Conservation (phyloP, 495 filamentous ascomycete genomes). For the Neohortaea acidophila region DNA sequence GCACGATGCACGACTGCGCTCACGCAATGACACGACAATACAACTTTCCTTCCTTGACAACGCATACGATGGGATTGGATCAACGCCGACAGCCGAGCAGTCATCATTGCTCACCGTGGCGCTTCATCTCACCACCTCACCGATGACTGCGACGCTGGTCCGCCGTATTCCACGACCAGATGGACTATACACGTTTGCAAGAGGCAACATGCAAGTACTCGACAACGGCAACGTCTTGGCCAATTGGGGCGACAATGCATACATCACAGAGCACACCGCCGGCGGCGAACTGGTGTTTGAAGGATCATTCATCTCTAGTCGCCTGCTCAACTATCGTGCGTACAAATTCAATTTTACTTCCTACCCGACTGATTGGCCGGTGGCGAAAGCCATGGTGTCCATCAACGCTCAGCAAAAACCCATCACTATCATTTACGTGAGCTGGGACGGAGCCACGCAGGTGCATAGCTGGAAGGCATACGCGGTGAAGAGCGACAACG, state of each 20-base stretch:
- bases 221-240: slow-evolving; percentile 1
- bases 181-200: not conserved
- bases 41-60: too few relatives aligned
- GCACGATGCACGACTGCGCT: slow-evolving; percentile 13
- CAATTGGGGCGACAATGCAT: not conserved
- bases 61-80: too few relatives aligned
- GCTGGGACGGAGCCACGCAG: not conserved
- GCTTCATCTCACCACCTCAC: too few relatives aligned
- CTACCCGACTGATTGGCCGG: not conserved
- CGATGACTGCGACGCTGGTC: too few relatives aligned
- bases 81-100: too few relatives aligned
- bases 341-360: not conserved
- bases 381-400: not conserved
- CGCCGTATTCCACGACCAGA: not conserved
- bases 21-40: too few relatives aligned
- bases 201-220: not conserved
- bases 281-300: not conserved
- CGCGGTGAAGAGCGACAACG: too few relatives aligned
- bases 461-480: not conserved
- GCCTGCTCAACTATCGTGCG: not conserved
- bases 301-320: not conserved
- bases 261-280: not conserved
- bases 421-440: not conserved
- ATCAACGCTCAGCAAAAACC: too few relatives aligned
- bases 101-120: too few relatives aligned